Conservation (phyloP, 768 basidiomycete species). For the Termitomyces sp. region DNA sequence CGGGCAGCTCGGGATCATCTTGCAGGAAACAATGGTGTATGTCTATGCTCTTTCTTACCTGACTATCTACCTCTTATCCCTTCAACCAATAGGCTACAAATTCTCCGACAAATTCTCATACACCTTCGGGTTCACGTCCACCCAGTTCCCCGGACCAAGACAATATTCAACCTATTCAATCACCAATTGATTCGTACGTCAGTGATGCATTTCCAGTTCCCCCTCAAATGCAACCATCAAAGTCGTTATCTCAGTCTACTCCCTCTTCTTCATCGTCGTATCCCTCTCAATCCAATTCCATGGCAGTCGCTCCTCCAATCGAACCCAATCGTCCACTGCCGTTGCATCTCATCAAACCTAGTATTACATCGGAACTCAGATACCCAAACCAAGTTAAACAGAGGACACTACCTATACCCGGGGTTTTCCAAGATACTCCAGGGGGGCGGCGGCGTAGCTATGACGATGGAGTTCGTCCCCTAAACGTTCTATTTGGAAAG, state of each 20-base stretch:
- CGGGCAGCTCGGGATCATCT: slow-evolving; percentile 31
- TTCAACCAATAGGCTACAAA: neutral
- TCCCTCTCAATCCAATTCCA: slow-evolving; percentile 29
- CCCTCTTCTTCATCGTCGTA: slow-evolving; percentile 1
- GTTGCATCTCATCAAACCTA: slow-evolving; percentile 15
- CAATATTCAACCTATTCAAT: slow-evolving; percentile 12
- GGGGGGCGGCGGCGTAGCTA: slow-evolving; percentile 32
- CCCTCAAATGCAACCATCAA: slow-evolving; percentile 10
- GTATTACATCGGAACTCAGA: slow-evolving; percentile 9
- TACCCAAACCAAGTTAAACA: slow-evolving; percentile 26
- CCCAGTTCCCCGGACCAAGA: slow-evolving; percentile 17
- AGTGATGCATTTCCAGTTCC: slow-evolving; percentile 31
- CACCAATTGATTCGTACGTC: slow-evolving; percentile 24
- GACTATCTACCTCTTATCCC: neutral
- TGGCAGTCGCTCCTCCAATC: slow-evolving; percentile 36
- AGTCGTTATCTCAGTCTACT: slow-evolving; percentile 15
- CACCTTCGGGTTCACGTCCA: slow-evolving; percentile 10
- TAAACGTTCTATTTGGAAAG: slow-evolving; percentile 30
- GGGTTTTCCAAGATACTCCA: slow-evolving; percentile 10
- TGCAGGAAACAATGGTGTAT: slow-evolving; percentile 34
- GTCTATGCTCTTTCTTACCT: slow-evolving; percentile 17
- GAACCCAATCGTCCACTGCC: slow-evolving; percentile 13
- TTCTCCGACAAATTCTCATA: neutral
- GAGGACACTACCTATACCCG: slow-evolving; percentile 34
- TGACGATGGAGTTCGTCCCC: slow-evolving; percentile 38